These are phyloP conservation scores for Cenococcum geophilum DNA, from an alignment of 495 filamentous ascomycete genomes.

Conservation along the genomic window DNA sequence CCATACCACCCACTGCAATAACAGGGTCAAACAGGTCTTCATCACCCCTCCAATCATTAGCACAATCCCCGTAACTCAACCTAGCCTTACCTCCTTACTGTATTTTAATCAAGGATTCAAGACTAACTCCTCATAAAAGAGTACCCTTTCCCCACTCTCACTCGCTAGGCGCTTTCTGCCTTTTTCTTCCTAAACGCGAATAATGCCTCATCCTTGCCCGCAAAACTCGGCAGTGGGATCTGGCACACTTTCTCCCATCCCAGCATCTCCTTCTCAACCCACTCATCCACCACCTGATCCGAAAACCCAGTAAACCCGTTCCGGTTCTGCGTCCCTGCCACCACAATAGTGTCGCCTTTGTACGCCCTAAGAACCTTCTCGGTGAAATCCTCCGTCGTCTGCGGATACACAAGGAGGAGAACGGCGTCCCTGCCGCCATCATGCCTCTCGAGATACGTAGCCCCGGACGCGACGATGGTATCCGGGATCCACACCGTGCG, in stretches of 20 bases:
- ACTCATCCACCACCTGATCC: conserved; percentile 50
- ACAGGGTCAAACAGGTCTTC: too few relatives aligned
- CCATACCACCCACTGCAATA: too few relatives aligned
- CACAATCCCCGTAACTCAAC: too few relatives aligned
- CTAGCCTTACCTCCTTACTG: too few relatives aligned
- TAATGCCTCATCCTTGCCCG: conserved; percentile 41
- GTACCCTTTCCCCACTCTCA: too few relatives aligned
- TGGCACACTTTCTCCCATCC: conserved; percentile 30
- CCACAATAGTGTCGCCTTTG: conserved; percentile 51
- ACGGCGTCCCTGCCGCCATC: conserved; percentile 29
- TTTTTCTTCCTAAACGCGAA: conserved; percentile 43
- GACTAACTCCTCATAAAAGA: too few relatives aligned
- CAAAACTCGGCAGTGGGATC: conserved; percentile 41
- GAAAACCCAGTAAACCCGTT: conserved; percentile 60
- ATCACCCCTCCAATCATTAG: too few relatives aligned
- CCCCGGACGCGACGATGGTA: conserved; percentile 46
- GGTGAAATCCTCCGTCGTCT: conserved; percentile 53
- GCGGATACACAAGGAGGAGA: conserved; percentile 57
- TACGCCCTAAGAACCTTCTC: conserved; percentile 47
- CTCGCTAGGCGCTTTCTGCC: too few relatives aligned
- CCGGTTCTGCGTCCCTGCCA: conserved; percentile 58
- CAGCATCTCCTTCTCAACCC: conserved; percentile 43
- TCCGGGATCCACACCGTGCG: conserved; percentile 55
- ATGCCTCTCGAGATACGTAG: conserved; percentile 39
- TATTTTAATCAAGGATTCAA: too few relatives aligned